Percentiles rank a stretch among this genome's conserved stretches.
phyloP scores from a whole-genome alignment of 441 rosid genomes.

The Mallotus japonicus region DNA sequence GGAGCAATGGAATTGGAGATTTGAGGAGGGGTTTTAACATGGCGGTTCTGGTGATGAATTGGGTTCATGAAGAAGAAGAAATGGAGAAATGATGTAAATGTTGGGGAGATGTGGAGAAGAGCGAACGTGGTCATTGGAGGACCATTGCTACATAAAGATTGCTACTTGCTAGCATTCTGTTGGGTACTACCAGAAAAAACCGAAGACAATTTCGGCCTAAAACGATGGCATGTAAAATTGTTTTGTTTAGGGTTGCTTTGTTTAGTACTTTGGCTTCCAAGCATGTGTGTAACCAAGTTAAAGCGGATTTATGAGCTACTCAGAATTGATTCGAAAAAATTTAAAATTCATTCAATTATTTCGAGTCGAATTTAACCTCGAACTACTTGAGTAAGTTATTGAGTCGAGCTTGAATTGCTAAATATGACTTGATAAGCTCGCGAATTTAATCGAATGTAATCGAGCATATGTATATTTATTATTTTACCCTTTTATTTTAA shows the following conservation, averaged over 20 bases:
- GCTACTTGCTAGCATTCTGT: background rate
- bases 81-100: constrained; percentile 6
- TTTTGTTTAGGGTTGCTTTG: background rate
- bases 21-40: constrained; percentile 37
- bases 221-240: background rate
- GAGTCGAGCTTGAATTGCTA: no score
- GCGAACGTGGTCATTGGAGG: constrained; percentile 33
- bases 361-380: no score
- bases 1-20: constrained; percentile 24
- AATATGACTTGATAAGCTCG: no score
- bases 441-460: no score
- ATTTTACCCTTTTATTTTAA: no score
- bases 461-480: no score
- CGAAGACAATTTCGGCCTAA: background rate
- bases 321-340: no score
- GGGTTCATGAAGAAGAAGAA: constrained; percentile 3
- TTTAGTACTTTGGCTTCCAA: no score
- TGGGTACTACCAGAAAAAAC: background rate
- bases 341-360: no score
- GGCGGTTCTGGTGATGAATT: background rate
- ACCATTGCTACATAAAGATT: constrained; percentile 15
- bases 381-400: no score
- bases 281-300: no score
- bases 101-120: constrained; percentile 14
- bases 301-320: no score